A percentile compares a stretch with the other conserved stretches of the same genome.
Evolutionary conservation across 768 basidiomycete genomes (phyloP).

Genomic region (Tylopilus sp.): DNA sequence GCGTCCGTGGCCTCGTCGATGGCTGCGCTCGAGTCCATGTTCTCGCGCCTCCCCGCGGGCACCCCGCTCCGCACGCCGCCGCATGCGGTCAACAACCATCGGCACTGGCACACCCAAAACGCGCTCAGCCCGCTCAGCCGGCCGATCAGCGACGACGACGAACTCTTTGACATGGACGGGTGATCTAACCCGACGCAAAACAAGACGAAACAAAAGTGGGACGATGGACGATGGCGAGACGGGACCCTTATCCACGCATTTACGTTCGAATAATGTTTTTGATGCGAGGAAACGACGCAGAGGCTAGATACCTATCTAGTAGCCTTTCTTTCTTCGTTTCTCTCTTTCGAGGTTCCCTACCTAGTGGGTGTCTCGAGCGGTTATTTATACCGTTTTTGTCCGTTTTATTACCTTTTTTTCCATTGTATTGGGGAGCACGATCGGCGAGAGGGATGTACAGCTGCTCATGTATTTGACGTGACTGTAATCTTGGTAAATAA

Average conservation of each 20-base stretch:
- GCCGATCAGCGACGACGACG: constrained; percentile 61
- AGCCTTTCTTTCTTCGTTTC: constrained; percentile 8
- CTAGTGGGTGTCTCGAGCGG: constrained; percentile 5
- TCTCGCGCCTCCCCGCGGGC: constrained; percentile 41
- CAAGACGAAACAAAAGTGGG: not conserved
- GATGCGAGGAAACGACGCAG: constrained; percentile 23
- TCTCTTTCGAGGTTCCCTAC: constrained; percentile 3
- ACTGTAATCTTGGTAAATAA: constrained; percentile 21
- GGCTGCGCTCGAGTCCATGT: constrained; percentile 47
- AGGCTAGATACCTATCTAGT: constrained; percentile 33
- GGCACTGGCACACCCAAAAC: constrained; percentile 36
- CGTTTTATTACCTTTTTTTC: not conserved
- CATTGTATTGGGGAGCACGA: constrained; percentile 7
- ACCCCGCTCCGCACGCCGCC: constrained; percentile 28
- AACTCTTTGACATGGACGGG: constrained; percentile 69
- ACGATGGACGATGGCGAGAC: constrained; percentile 9
- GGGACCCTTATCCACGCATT: constrained; percentile 17
- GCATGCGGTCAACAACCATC: constrained; percentile 18
- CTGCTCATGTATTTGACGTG: constrained; percentile 20
- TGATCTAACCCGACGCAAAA: constrained; percentile 14
- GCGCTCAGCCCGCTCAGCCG: constrained; percentile 60
- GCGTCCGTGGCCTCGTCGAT: too few relatives aligned
- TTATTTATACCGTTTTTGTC: constrained; percentile 27
- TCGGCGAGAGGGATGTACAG: constrained; percentile 7
- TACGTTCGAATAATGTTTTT: constrained; percentile 27